Conservation (phyloP, 441 rosid genomes). For the Melianthus villosus region DNA sequence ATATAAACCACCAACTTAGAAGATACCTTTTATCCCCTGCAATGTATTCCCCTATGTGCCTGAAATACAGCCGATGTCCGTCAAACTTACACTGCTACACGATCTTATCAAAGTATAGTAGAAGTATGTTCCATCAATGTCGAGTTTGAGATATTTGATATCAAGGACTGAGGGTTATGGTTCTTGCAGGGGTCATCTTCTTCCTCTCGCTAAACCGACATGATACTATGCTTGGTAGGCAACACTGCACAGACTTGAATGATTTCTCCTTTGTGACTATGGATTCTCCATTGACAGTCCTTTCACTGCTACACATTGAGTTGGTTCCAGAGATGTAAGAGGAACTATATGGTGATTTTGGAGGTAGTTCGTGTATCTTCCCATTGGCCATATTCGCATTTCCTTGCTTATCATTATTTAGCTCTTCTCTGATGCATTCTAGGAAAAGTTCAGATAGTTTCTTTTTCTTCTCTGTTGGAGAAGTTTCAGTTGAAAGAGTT, state of each 20-base stretch:
- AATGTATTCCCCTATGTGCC: too few species aligned
- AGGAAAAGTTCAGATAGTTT: slow-evolving; percentile 63
- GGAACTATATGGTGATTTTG: neutral
- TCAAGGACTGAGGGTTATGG: slow-evolving; percentile 20
- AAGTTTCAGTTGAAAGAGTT: slow-evolving; percentile 24
- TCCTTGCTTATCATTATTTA: slow-evolving; percentile 4
- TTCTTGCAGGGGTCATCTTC: slow-evolving; percentile 33
- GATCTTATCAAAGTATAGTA: too few species aligned
- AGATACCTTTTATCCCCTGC: too few species aligned
- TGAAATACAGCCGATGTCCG: too few species aligned
- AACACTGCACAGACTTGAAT: slow-evolving; percentile 27
- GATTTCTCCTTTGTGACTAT: slow-evolving; percentile 25
- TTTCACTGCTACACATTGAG: slow-evolving; percentile 29
- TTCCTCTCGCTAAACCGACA: slow-evolving; percentile 47
- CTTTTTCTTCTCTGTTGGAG: slow-evolving; percentile 43
- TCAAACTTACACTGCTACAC: too few species aligned
- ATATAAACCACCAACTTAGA: too few species aligned
- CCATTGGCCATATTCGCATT: too few species aligned
- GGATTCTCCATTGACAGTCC: slow-evolving; percentile 27
- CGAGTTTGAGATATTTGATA: too few species aligned
- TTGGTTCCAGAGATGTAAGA: slow-evolving; percentile 25
- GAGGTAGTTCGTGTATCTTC: too few species aligned
- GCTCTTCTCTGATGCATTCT: slow-evolving; percentile 33
- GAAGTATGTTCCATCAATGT: too few species aligned
- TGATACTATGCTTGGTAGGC: slow-evolving; percentile 48